Evolutionary conservation across 306 rosid species (phyloP), one percentile per base, ranked within the genome.

Genomic region (Boehmeria nivea): DNA sequence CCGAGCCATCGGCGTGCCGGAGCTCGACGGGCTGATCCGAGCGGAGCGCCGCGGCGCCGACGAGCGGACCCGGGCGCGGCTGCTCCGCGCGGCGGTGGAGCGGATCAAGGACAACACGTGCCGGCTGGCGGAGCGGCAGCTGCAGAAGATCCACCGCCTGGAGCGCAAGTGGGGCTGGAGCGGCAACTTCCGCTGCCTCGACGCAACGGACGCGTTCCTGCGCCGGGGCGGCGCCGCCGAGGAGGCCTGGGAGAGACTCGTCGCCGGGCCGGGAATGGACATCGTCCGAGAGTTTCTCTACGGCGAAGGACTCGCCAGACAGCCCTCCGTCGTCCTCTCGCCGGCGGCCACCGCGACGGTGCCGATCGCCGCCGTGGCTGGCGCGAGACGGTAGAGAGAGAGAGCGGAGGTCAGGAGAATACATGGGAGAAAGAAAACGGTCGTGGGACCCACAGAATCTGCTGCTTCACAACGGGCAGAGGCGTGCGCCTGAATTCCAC

Each of bases 1-100:
- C 20, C 69, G 66, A 8, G 77, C 83, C 0, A 78, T 78, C 12
- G 83, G 83, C 1, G 71, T 73, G 1, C 79, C 83, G 0, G 83
- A 78, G 36, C 28, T 78, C 45, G 72, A 78, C 9, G 59, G 59
- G 11, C 62, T 61, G 24, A 22, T 78, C 3, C 34, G 33, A 0
- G 59, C 57, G 0, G 72, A 70, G 43, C 56, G 25, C 6, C 3
- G 37, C 0, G 70, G 60, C 2, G 40, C 49, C 0, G 46, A 59
- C 1, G 42, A 57, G n/a, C 43, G 17, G 17, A 20, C 61, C 0
- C 75, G 63, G n/a, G 37, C 58, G 6, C 33, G 33, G 23, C 63
- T 73, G 26, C 67, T 78, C 8, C 6, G 49, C 12, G n/a, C 15
- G 12, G 83, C 77, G 22, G 59, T 78, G 48, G 40, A 54, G 0